Evolutionary conservation across 805 yeast genomes (phyloP), one percentile per base, ranked within the genome.

Genomic region (Candida parachauliodes): DNA sequence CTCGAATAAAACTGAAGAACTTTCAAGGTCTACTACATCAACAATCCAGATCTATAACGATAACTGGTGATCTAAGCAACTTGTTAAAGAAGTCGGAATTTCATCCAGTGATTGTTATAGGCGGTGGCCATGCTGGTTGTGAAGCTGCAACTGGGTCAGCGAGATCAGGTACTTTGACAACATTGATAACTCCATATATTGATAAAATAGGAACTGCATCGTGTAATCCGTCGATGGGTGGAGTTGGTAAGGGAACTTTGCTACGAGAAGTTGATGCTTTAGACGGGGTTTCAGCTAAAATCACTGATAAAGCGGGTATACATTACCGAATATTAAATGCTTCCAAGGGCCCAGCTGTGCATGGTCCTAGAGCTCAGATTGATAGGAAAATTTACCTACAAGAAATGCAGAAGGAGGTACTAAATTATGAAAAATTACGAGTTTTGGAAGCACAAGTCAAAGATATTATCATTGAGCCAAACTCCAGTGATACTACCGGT

Each of bases 121-220:
- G 99, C 4, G 99, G 95, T 9, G 99, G 99, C 0, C 99, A 93
- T 65, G 98, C 98, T 24, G 99, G 99, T 9, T 82, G 95, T 49
- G 99, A 93, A 60, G 98, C 99, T 0, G 93, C 96, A 2, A 72
- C 96, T 0, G 98, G 91, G 0, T 71, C 96, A 1, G 95, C 98
- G 1, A 70, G 99, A 44, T 55, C 85, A 1, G 97, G 97, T 0
- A 74, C 82, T 1, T 43, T 53, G 3, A 83, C 95, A 0, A 65
- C 81, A 2, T 65, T 93, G 19, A 69, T 93, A 2, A 89, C 98
- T 0, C 98, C 96, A 1, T 74, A 70, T 32, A 52, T 78, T 23
- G 55, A 68, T 20, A 85, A 87, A 52, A 80, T 93, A 10, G 99
- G 99, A 0, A 84, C 94, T 0, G 93, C 97, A 15, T 88, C 96